Conservation (phyloP, 305 asterid genomes). For the Coffea humblotiana region DNA sequence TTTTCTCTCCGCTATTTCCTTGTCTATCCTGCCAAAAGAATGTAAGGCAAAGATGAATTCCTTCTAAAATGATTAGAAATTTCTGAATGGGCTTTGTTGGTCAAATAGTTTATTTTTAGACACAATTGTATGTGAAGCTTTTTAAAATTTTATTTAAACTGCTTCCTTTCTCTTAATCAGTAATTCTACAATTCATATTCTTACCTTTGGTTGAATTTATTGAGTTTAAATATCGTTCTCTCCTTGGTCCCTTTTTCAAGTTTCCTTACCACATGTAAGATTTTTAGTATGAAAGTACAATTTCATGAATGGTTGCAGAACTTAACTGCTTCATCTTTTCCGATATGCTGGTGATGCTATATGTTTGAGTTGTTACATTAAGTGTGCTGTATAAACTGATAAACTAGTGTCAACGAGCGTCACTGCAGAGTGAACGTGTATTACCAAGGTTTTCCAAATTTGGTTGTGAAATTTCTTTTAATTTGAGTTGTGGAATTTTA, state of each 20-base stretch:
- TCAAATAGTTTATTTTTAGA: not conserved
- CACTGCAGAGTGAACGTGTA: not conserved
- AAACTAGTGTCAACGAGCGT: not conserved
- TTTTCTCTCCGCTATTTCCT: not conserved
- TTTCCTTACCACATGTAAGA: not conserved
- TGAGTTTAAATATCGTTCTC: not conserved
- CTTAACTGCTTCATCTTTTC: not conserved
- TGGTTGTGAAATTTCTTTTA: not conserved
- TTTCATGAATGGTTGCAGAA: no score
- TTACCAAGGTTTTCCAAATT: not conserved
- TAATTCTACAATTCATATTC: not conserved
- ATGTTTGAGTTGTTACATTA: not conserved
- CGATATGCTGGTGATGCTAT: not conserved
- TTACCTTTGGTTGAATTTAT: not conserved
- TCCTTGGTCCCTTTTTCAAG: not conserved
- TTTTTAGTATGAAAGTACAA: not conserved
- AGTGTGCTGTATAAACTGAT: not conserved
- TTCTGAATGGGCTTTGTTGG: not conserved
- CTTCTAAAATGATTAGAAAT: not conserved
- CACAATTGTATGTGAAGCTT: not conserved
- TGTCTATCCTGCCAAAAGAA: not conserved
- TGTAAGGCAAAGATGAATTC: not conserved
- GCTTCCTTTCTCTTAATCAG: not conserved
- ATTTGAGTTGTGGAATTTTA: not conserved
- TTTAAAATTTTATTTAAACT: not conserved